Evolutionary conservation across 768 basidiomycete genomes (phyloP).

Genomic region (Mycena floridula): DNA sequence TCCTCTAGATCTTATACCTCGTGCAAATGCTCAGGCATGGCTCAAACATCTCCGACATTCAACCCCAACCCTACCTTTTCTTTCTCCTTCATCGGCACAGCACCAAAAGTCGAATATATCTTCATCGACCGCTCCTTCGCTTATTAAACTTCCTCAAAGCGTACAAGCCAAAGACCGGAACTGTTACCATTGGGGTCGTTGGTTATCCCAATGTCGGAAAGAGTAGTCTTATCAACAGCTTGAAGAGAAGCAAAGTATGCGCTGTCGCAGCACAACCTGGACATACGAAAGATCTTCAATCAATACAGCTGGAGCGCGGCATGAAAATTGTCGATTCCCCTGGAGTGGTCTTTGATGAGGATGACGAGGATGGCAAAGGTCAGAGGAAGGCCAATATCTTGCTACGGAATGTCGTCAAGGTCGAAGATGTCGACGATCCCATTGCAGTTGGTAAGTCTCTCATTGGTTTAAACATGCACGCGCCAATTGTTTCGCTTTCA

Average conservation of each 20-base stretch:
- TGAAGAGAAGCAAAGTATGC: slow-evolving; percentile 88
- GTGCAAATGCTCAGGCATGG: slow-evolving; percentile 86
- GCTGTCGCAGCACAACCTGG: slow-evolving; percentile 93
- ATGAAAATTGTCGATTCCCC: slow-evolving; percentile 93
- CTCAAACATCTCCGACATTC: slow-evolving; percentile 86
- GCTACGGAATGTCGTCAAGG: slow-evolving; percentile 82
- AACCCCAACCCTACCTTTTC: slow-evolving; percentile 91
- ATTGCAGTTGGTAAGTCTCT: slow-evolving; percentile 70
- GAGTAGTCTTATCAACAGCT: slow-evolving; percentile 87
- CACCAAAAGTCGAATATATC: slow-evolving; percentile 79
- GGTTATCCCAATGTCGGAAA: slow-evolving; percentile 99
- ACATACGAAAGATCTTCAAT: slow-evolving; percentile 89
- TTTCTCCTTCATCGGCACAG: slow-evolving; percentile 69
- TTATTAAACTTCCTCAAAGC: slow-evolving; percentile 82
- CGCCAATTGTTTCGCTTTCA: slow-evolving; percentile 18
- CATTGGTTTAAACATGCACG: not conserved
- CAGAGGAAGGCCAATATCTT: slow-evolving; percentile 59
- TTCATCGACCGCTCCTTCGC: slow-evolving; percentile 65
- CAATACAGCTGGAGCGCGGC: slow-evolving; percentile 87
- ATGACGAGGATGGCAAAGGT: slow-evolving; percentile 43
- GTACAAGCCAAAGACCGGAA: slow-evolving; percentile 66
- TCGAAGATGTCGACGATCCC: slow-evolving; percentile 88
- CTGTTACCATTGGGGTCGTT: slow-evolving; percentile 84
- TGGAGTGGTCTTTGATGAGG: slow-evolving; percentile 93
- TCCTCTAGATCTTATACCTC: slow-evolving; percentile 76